Base-by-base conservation (phyloP, 2,329 filamentous ascomycete genomes). In the Trichophyton verrucosum region DNA sequence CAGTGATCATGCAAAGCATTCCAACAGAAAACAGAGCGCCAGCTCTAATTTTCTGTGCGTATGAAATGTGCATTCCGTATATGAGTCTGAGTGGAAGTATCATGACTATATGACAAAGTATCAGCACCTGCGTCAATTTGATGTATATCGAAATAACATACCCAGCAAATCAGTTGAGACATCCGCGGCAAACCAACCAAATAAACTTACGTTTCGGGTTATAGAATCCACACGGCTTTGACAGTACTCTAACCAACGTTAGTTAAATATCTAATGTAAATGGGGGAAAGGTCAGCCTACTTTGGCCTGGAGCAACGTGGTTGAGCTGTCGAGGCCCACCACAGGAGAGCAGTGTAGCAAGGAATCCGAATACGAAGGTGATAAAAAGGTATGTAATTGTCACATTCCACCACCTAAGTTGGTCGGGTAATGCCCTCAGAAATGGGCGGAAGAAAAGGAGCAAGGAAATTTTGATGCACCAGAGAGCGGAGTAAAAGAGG, bases 11-110 rank as follows among this genome's bases (percentile, higher is more conserved):
- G 55, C 67, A 63, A 30, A 69, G 61, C 20, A 66, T 58, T 3
- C 68, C 66, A 1, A 72, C 63, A 15, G 64, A 69, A 60, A 72
- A 72, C 7, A 72, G 64, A 2, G 67, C 61, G 0, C 61, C 66
- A 0, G 71, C 61, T 9, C 65, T 69, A 8, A 69, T 22, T 11
- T 72, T 71, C 46, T 71, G 69, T 33, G 61, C 63, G 13, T 56
- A 8, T 46, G 64, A 68, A 36, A 72, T 68, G 15, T 63, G 65
- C 5, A 70, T 64, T 11, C 67, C 66, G 57, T 66, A 66, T 24
- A 72, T 64, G 11, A 73, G 66, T 5, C 64, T 61, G 3, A 72
- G 61, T 0, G 69, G 69, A 13, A 73, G 66, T 2, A 62, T 61
- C 68, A 71, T 73, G 24, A 73, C 69, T 71, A 20, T 71, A 20